These are phyloP conservation scores for Morella rubra DNA, from an alignment of 306 rosid species.

Conservation along the genomic window DNA sequence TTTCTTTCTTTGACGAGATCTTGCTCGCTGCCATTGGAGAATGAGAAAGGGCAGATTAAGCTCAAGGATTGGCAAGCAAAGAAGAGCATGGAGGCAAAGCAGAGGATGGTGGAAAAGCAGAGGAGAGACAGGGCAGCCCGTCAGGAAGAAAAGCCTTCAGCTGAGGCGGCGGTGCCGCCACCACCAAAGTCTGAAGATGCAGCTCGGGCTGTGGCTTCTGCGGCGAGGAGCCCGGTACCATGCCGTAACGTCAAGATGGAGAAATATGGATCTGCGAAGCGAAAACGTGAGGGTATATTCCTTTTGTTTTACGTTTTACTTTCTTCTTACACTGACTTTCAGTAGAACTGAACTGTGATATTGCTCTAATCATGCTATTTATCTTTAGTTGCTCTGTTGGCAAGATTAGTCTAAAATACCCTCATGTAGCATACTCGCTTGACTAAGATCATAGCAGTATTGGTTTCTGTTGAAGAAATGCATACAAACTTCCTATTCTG, in stretches of 20 bases:
- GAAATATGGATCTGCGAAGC: constrained; percentile 8
- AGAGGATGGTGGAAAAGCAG: constrained; percentile 28
- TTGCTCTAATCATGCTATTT: neutral
- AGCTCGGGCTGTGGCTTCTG: constrained; percentile 39
- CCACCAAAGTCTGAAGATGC: neutral
- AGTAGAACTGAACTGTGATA: neutral
- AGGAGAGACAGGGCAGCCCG: constrained; percentile 22
- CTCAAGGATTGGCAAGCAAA: constrained; percentile 28
- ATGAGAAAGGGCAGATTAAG: constrained; percentile 14
- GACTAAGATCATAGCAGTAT: neutral
- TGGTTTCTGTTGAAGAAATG: neutral
- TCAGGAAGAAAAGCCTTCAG: constrained; percentile 14
- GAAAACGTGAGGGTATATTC: constrained; percentile 10
- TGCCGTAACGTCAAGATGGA: constrained; percentile 31
- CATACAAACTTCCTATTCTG: neutral
- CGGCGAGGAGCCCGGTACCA: constrained; percentile 20
- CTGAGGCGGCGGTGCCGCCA: neutral
- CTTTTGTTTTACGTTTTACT: neutral
- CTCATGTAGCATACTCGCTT: neutral
- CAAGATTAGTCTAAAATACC: neutral
- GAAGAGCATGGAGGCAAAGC: constrained; percentile 35
- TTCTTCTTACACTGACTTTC: neutral
- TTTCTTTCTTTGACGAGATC: constrained; percentile 34
- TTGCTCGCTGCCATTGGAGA: constrained; percentile 33
- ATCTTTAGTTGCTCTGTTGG: neutral